These are phyloP conservation scores for Galeopsis tetrahit DNA, from an alignment of 257 asterid species.

Conservation along the genomic window DNA sequence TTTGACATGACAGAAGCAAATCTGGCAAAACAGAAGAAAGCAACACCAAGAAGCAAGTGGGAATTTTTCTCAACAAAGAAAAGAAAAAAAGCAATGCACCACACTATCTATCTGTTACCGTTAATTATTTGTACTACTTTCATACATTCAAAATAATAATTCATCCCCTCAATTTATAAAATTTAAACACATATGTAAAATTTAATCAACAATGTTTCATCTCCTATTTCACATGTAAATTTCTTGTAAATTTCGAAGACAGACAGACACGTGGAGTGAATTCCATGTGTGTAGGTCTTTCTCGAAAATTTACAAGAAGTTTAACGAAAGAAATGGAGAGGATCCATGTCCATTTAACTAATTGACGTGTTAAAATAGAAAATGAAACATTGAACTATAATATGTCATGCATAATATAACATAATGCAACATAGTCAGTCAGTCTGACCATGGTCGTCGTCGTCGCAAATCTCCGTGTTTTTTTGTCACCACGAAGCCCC, in stretches of 20 bases:
- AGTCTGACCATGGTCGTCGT: too few species aligned
- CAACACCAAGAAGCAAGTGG: slow-evolving; percentile 32
- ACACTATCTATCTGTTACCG: not conserved
- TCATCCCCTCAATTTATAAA: not conserved
- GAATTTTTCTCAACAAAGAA: not conserved
- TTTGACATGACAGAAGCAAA: slow-evolving; percentile 35
- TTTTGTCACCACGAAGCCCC: slow-evolving; percentile 42
- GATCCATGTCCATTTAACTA: too few species aligned
- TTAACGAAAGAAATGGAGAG: too few species aligned
- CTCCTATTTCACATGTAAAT: not conserved
- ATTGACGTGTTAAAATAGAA: not conserved
- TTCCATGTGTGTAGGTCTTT: too few species aligned
- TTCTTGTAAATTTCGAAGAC: too few species aligned
- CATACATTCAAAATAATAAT: not conserved
- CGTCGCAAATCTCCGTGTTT: too few species aligned
- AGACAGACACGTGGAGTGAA: too few species aligned
- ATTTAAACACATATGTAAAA: not conserved
- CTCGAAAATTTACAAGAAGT: too few species aligned
- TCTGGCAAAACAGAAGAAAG: slow-evolving; percentile 35
- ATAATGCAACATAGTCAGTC: too few species aligned
- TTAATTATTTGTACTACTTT: not conserved
- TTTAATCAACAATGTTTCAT: not conserved
- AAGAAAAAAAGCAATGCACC: slow-evolving; percentile 16
- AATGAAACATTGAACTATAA: not conserved
- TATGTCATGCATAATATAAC: too few species aligned